These are phyloP conservation scores for Apiosordaria backusii DNA, from an alignment of 495 filamentous ascomycete species.

Conservation along the genomic window DNA sequence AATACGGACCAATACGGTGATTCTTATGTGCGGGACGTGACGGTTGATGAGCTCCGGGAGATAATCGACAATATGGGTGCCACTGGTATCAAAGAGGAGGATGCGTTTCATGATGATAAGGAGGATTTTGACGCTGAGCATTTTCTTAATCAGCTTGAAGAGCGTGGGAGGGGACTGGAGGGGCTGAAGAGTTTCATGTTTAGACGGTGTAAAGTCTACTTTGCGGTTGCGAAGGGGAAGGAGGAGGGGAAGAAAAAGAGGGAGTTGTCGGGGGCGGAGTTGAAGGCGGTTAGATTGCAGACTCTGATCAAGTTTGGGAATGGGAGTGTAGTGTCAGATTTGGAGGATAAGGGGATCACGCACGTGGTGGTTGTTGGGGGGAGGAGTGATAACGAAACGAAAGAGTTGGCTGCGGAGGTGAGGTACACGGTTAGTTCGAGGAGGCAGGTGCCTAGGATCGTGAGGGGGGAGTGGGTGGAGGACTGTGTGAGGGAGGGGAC, in stretches of 20 bases:
- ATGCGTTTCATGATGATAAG: slow-evolving; percentile 12
- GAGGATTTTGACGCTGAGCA: slow-evolving; percentile 34
- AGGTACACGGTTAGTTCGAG: slow-evolving; percentile 41
- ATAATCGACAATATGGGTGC: slow-evolving; percentile 49
- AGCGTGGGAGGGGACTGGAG: slow-evolving; percentile 49
- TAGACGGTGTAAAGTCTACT: slow-evolving; percentile 53
- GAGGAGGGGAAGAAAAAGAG: slow-evolving; percentile 1
- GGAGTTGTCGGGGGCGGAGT: slow-evolving; percentile 3
- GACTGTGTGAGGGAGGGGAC: slow-evolving; percentile 78
- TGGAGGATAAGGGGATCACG: slow-evolving; percentile 53
- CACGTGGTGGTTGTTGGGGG: slow-evolving; percentile 58
- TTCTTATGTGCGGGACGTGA: slow-evolving; percentile 74
- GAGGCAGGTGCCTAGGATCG: slow-evolving; percentile 63
- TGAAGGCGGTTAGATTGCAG: slow-evolving; percentile 27
- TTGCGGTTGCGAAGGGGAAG: slow-evolving; percentile 34
- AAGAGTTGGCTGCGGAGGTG: slow-evolving; percentile 41
- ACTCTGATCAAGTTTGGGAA: slow-evolving; percentile 63
- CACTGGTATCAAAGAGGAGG: neutral
- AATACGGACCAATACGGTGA: slow-evolving; percentile 77
- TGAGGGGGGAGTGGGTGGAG: slow-evolving; percentile 68
- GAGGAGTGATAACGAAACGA: slow-evolving; percentile 26
- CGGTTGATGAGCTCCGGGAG: slow-evolving; percentile 58
- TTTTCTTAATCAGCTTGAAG: slow-evolving; percentile 54
- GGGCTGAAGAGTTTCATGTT: slow-evolving; percentile 65
- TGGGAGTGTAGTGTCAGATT: slow-evolving; percentile 47